phyloP scores from a whole-genome alignment of 225 moss, liverwort and hornwort genomes.

The Pseudoscleropodium purum region DNA sequence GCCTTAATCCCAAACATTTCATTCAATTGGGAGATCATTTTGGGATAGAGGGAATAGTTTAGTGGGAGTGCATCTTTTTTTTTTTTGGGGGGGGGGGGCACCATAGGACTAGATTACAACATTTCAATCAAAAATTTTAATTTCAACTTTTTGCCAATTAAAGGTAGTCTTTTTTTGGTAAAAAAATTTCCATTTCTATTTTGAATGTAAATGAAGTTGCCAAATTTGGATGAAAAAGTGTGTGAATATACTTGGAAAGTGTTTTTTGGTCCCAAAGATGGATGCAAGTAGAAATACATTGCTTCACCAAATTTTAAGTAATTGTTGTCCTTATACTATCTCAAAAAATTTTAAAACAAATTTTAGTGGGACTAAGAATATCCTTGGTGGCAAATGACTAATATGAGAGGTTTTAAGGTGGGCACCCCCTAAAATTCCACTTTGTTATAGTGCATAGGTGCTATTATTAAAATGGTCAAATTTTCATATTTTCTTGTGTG shows the following conservation, averaged over 20 bases:
- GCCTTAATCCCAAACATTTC: no score
- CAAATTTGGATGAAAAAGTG: neutral
- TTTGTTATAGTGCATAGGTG: rapidly evolving
- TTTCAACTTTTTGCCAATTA: no score
- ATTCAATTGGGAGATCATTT: no score
- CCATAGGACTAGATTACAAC: rapidly evolving
- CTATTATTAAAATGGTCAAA: rapidly evolving
- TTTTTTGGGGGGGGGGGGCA: neutral
- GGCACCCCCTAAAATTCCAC: rapidly evolving
- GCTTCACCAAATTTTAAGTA: neutral
- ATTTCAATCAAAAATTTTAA: neutral
- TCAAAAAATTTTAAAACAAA: no score
- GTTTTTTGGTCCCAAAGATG: neutral
- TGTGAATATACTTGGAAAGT: neutral
- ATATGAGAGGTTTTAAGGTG: neutral
- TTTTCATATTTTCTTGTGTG: neutral
- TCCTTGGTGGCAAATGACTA: rapidly evolving
- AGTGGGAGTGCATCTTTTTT: neutral
- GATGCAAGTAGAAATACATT: neutral
- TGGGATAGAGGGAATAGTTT: no score
- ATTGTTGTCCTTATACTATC: no score
- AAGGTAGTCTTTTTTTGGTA: rapidly evolving
- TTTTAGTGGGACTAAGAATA: rapidly evolving
- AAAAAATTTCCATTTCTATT: neutral
- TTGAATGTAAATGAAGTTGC: neutral